Base-by-base conservation (phyloP, 176 grass and related monocot species). In the Pontederia crassipes region DNA sequence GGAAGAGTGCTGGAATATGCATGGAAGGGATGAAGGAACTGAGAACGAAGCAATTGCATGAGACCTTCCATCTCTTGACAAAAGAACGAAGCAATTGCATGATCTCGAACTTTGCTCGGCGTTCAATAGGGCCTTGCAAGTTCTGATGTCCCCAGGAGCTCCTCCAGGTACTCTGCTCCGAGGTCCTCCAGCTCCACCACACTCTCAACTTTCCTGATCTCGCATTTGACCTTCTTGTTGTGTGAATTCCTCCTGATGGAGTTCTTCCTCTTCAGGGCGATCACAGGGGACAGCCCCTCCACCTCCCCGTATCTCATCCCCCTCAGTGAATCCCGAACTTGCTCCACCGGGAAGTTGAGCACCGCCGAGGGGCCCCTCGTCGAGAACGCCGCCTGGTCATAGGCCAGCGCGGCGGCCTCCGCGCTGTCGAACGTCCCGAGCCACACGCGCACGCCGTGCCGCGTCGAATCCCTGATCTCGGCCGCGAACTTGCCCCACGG, bases 401-500 rank as follows among this genome's bases (percentile, higher is more conserved):
- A 89, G 0, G 86, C 86, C 68, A 89, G 13, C 28, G 86, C 86
- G 10, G 81, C 86, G 29, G 46, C 81, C 68, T 89, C 72, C 0
- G 81, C 63, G 75, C 63, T 85, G 55, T 89, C 86, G 75, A 89
- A 89, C 11, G 86, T 89, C 63, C 86, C 86, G 8, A 89, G 74
- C 85, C 85, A 89, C 58, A 89, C 81, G 45, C 86, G 70, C 1
- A 75, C 60, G 28, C 86, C 81, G 74, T 81, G 74, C 67, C 86
- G 74, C 54, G 75, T 89, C 9, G 86, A 89, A 67, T 89, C 86
- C 12, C 86, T 46, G 46, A 89, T 89, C 75, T 89, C 86, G 47
- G 86, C 86, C 12, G 82, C 86, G 56, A 67, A 89, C 65, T 85
- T 89, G 45, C 86, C 86, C 86, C 86, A 89, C 1, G 86, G 86